Evolutionary conservation across 139 green algal species (phyloP), one percentile per base, ranked within the genome.

Genomic region (Astrephomene gubernaculifera): DNA sequence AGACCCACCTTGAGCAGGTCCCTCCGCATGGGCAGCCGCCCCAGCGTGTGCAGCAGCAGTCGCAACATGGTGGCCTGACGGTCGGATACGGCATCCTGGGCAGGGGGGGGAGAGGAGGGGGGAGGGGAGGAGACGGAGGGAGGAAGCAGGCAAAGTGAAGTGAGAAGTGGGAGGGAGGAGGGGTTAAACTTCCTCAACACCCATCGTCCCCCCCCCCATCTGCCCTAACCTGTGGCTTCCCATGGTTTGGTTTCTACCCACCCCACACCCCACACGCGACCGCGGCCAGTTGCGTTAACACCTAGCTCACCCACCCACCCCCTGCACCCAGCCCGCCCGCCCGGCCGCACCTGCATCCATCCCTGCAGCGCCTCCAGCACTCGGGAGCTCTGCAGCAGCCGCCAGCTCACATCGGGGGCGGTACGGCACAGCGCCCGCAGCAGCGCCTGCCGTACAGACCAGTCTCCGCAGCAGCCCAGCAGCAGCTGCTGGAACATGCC

Each of bases 401-500:
- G 61, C 61, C 78, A 60, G 43, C 74, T 31, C 31, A 84, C 78
- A 22, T 84, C 78, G 43, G 33, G 61, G 4, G 38, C 39, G 31
- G 19, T 75, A n/a, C 63, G 63, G 1, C 53, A 10, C 78, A 84
- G 41, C 27, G 78, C 78, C 78, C 65, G 43, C 41, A 84, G 78
- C 29, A 38, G 5, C 43, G 64, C 78, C 24, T n/a, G 21, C 31
- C 78, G 78, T 43, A 84, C 43, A 10, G 43, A 44, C 78, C 78
- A 84, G 63, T 84, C 78, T n/a, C 4, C 1, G 41, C 35, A 60
- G 61, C 38, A 49, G 8, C 2, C 31, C 39, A 22, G 0, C 78
- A 74, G 35, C 54, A 31, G 78, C 78, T 84, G 78, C 61, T 71
- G 44, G 60, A 84, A 84, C 21, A 84, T 44, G 41, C 63, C 63